These are phyloP conservation scores for Diutina sp. DNA, from an alignment of 1,139 yeast genomes.

Conservation along the genomic window DNA sequence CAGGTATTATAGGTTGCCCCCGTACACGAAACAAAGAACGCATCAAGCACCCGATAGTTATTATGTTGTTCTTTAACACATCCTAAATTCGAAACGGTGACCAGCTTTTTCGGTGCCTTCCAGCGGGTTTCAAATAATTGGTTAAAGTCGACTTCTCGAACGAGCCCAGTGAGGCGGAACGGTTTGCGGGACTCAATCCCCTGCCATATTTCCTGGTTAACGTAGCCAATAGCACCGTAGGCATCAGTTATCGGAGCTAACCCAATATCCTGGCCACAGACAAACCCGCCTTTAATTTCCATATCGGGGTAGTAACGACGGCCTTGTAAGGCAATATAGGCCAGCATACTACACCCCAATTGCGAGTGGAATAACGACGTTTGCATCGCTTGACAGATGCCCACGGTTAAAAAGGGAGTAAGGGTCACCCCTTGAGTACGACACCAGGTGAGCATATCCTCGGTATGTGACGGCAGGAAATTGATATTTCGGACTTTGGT, in stretches of 20 bases:
- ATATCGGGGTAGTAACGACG: background rate
- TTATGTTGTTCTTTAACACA: background rate
- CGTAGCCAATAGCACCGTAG: background rate
- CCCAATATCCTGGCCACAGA: background rate
- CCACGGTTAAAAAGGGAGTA: background rate
- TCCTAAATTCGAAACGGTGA: background rate
- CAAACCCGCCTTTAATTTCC: background rate
- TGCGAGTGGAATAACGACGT: background rate
- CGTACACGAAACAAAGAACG: background rate
- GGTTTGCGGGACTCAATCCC: background rate
- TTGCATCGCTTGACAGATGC: background rate
- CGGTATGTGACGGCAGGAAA: background rate
- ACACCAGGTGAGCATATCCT: background rate
- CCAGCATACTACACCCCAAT: background rate
- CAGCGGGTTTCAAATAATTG: background rate
- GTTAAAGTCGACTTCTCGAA: background rate
- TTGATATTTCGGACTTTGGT: background rate
- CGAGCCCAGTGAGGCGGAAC: background rate
- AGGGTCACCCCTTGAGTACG: background rate
- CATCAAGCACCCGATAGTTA: background rate
- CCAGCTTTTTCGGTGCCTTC: background rate
- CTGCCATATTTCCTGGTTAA: background rate
- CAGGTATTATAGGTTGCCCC: background rate
- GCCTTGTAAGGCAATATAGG: background rate
- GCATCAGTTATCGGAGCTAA: background rate